Evolutionary conservation across 129 eudicot genomes (phyloP), one percentile per base, ranked within the genome.

Genomic region (Pittosporum tobira): DNA sequence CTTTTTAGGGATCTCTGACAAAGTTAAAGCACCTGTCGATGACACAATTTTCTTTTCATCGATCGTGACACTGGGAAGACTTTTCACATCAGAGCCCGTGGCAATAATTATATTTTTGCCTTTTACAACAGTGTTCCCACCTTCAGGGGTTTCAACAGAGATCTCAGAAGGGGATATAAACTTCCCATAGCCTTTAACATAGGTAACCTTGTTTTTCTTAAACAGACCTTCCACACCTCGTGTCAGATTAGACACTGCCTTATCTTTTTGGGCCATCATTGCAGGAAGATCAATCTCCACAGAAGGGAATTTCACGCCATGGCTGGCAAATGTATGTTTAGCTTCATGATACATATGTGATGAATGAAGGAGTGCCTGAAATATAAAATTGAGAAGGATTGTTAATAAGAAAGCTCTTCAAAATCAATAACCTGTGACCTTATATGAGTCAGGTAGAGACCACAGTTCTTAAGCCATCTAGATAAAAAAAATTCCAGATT

Each of bases 281-380:
- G 78, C 96, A 53, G 90, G 81, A 36, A 88, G 74, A 77, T 88
- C 96, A 31, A 88, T 70, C 66, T 79, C 79, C 54, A 88, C 90
- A 19, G 84, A 76, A 38, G 76, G 62, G 23, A 76, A 51, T 56
- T 88, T 88, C 7, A 88, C 86, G 50, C 94, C 96, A 49, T 88
- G 96, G 57, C 57, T 66, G 0, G 90, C 82, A 66, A 88, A 88
- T 20, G 75, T 64, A 59, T 79, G 82, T 63, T 44, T 70, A 1
- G 96, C 94, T 68, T 88, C 96, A 73, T 88, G 88, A 53, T 77
- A 88, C 94, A 88, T 83, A 66, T 88, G 96, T 27, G 96, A 84
- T 31, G 96, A 88, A 74, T 88, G 96, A 70, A 88, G 96, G 63
- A 88, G 88, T 24, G 96, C 96, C 96, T 88, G 71, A 24, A 3